Evolutionary conservation across 345 rosid species (phyloP).

Genomic region (Odontarrhena argentea): DNA sequence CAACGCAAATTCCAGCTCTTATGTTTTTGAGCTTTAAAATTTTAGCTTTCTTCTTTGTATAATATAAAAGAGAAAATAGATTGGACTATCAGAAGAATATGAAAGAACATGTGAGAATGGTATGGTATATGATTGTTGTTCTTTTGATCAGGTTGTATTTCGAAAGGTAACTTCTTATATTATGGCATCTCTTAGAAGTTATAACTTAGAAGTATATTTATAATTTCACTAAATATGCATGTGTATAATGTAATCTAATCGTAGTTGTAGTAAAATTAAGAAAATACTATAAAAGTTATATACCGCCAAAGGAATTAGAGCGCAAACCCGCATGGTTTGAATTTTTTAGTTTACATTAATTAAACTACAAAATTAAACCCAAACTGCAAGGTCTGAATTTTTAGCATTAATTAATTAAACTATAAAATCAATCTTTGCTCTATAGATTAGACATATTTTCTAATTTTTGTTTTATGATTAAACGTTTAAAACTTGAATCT

Average conservation of each 20-base stretch:
- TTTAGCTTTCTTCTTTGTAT: neutral
- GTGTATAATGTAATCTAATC: neutral
- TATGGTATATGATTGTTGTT: slow-evolving; percentile 6
- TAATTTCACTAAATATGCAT: neutral
- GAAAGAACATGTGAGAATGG: too few relatives aligned
- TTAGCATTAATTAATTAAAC: too few relatives aligned
- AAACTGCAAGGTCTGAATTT: too few relatives aligned
- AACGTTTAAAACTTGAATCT: too few relatives aligned
- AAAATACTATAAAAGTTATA: neutral
- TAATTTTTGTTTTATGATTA: too few relatives aligned
- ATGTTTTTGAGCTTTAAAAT: too few relatives aligned
- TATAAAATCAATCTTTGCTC: too few relatives aligned
- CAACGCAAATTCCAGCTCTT: neutral
- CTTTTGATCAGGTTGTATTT: neutral
- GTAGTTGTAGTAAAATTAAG: neutral
- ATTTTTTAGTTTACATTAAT: neutral
- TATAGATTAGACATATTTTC: too few relatives aligned
- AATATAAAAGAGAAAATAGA: neutral
- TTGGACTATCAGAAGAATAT: neutral
- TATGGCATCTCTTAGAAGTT: neutral
- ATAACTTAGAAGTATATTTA: neutral
- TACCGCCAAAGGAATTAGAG: too few relatives aligned
- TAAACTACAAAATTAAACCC: neutral
- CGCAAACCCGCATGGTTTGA: neutral
- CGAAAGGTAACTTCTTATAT: neutral